phyloP scores from a whole-genome alignment of 2,329 filamentous ascomycete species.

The Alternaria angustiovoidea region DNA sequence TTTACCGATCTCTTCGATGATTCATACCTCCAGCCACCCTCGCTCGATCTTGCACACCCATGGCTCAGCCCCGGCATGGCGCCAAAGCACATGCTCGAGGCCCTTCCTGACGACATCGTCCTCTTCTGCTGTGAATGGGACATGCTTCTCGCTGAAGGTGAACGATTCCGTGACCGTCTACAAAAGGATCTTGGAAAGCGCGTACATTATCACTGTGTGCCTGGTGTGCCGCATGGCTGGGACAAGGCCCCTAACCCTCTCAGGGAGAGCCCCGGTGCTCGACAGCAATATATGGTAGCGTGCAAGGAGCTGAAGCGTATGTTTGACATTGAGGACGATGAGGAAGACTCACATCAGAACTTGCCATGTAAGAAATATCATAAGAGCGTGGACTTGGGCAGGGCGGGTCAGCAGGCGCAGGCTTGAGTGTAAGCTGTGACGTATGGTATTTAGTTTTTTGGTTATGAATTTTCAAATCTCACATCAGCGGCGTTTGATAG shows the following conservation, averaged over 20 bases:
- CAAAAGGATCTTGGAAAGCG: constrained; percentile 61
- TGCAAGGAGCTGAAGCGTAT: constrained; percentile 61
- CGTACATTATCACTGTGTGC: constrained; percentile 66
- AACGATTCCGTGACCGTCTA: constrained; percentile 68
- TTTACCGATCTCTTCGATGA: constrained; percentile 63
- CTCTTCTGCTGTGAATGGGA: constrained; percentile 72
- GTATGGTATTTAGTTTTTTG: not conserved
- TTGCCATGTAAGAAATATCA: constrained; percentile 21
- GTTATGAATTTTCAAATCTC: not conserved
- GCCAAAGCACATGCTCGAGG: constrained; percentile 60
- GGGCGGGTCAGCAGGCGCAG: not conserved
- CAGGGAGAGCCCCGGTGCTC: constrained; percentile 60
- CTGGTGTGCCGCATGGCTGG: constrained; percentile 69
- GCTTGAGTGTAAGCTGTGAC: not conserved
- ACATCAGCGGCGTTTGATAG: not conserved
- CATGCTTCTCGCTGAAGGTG: constrained; percentile 70
- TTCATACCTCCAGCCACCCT: constrained; percentile 58
- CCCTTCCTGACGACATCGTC: constrained; percentile 67
- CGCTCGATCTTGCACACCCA: constrained; percentile 62
- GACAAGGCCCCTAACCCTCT: constrained; percentile 72
- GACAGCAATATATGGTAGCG: constrained; percentile 63
- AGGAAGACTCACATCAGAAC: constrained; percentile 24
- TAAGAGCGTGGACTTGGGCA: constrained; percentile 17
- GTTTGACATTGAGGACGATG: constrained; percentile 45
- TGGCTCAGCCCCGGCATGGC: constrained; percentile 68